These are phyloP conservation scores for Naganishia vaughanmartiniae DNA, from an alignment of 768 basidiomycete genomes.

Conservation along the genomic window DNA sequence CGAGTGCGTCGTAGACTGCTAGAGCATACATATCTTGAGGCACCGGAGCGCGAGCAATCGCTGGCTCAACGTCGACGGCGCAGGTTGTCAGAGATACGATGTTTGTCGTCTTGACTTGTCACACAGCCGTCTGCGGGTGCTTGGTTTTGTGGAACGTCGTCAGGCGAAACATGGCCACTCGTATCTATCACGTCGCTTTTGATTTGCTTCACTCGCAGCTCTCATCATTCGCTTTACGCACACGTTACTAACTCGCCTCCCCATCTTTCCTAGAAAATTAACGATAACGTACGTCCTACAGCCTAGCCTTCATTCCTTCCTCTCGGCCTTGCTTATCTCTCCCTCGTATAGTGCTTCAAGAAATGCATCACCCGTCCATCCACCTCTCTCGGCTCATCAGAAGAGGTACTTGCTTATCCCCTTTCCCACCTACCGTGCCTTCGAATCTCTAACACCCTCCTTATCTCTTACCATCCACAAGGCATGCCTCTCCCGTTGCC, in stretches of 20 bases:
- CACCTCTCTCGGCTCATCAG: conserved; percentile 45
- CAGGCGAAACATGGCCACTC: no score
- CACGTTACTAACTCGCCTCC: neutral
- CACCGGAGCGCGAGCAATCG: no score
- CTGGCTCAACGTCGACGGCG: no score
- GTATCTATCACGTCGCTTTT: no score
- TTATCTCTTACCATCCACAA: conserved; percentile 15
- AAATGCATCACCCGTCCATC: conserved; percentile 48
- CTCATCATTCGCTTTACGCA: no score
- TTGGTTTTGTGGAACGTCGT: no score
- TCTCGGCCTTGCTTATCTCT: neutral
- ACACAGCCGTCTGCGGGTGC: no score
- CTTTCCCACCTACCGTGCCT: neutral
- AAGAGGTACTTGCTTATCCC: conserved; percentile 41
- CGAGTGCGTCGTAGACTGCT: no score
- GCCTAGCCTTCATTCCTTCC: neutral
- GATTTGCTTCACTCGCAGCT: no score
- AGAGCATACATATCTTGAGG: no score
- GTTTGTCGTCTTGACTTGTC: no score
- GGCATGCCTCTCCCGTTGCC: conserved; percentile 49
- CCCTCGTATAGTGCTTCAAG: conserved; percentile 45
- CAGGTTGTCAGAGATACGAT: no score
- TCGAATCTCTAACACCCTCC: neutral
- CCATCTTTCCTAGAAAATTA: conserved; percentile 43
- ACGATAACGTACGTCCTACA: conserved; percentile 46